Percentiles rank a stretch among this genome's conserved stretches.
Evolutionary conservation across 2,329 filamentous ascomycete genomes (phyloP).

Genomic region (Graphiopsis chlorocephala): DNA sequence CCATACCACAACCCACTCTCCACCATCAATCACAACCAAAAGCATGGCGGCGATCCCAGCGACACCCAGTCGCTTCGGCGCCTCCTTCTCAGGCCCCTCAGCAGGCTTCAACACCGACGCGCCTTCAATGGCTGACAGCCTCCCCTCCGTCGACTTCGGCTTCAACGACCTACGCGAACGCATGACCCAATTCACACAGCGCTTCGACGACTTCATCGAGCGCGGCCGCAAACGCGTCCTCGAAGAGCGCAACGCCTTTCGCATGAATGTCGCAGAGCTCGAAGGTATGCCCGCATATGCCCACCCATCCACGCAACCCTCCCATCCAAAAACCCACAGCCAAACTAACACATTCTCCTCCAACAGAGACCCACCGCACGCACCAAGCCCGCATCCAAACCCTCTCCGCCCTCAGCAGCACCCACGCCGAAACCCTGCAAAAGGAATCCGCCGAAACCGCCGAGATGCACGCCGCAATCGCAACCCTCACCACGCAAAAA

Average conservation of each 20-base stretch:
- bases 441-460: conserved; percentile 73
- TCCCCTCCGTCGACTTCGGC: conserved; percentile 90
- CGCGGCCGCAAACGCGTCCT: conserved; percentile 83
- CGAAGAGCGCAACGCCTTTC: conserved; percentile 91
- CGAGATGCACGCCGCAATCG: conserved; percentile 61
- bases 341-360: conserved; percentile 17
- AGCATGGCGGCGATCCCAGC: conserved; percentile 31
- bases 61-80: conserved; percentile 61
- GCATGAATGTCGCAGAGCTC: conserved; percentile 82
- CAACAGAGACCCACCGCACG: conserved; percentile 8
- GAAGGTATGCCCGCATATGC: conserved; percentile 61
- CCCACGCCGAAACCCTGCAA: conserved; percentile 69
- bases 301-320: not conserved
- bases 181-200: conserved; percentile 87
- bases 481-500: conserved; percentile 54
- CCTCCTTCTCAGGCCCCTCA: conserved; percentile 63
- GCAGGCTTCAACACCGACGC: conserved; percentile 52
- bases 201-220: conserved; percentile 93
- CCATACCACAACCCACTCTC: not conserved
- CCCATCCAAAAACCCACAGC: not conserved
- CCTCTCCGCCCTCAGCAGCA: conserved; percentile 60
- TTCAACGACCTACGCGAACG: conserved; percentile 93
- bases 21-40: not conserved
- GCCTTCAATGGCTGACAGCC: conserved; percentile 69
- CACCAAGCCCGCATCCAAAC: not conserved